These are phyloP conservation scores for Alternaria triticimaculans DNA, from an alignment of 2,329 filamentous ascomycete species.

Conservation along the genomic window DNA sequence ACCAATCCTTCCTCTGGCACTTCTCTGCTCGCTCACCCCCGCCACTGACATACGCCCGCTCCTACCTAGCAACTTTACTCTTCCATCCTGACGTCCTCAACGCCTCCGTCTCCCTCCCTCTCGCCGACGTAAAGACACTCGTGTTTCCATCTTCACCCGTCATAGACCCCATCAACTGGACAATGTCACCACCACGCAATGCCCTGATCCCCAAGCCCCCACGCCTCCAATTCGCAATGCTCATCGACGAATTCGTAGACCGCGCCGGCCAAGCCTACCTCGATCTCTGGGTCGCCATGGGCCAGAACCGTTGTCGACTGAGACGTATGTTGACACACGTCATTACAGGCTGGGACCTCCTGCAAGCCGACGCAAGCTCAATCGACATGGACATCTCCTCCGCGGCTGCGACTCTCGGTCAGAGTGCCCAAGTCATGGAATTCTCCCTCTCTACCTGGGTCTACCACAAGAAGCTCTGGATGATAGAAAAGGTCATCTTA, in stretches of 20 bases:
- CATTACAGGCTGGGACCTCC: conserved; percentile 79
- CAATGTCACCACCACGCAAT: conserved; percentile 65
- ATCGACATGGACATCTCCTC: conserved; percentile 56
- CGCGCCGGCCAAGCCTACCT: conserved; percentile 72
- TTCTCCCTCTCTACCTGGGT: conserved; percentile 87
- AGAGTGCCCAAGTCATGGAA: conserved; percentile 60
- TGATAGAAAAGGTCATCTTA: conserved; percentile 87
- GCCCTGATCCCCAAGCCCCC: conserved; percentile 67
- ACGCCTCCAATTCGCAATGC: conserved; percentile 70
- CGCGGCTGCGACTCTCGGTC: conserved; percentile 41
- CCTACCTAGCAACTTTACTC: conserved; percentile 77
- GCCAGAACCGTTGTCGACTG: conserved; percentile 88
- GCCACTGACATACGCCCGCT: conserved; percentile 82
- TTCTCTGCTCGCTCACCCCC: conserved; percentile 83
- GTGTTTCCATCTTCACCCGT: conserved; percentile 75
- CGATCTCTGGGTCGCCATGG: conserved; percentile 82
- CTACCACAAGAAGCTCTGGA: conserved; percentile 85
- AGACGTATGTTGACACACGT: conserved; percentile 88
- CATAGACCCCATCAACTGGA: conserved; percentile 76
- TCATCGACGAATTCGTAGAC: conserved; percentile 72
- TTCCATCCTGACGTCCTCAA: conserved; percentile 70
- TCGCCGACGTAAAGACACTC: conserved; percentile 79
- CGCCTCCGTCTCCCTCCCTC: conserved; percentile 75
- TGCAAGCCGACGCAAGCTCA: conserved; percentile 72
- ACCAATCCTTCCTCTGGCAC: conserved; percentile 70